Base-by-base conservation (phyloP, 2,329 filamentous ascomycete species). In the Macroventuria anomochaeta region DNA sequence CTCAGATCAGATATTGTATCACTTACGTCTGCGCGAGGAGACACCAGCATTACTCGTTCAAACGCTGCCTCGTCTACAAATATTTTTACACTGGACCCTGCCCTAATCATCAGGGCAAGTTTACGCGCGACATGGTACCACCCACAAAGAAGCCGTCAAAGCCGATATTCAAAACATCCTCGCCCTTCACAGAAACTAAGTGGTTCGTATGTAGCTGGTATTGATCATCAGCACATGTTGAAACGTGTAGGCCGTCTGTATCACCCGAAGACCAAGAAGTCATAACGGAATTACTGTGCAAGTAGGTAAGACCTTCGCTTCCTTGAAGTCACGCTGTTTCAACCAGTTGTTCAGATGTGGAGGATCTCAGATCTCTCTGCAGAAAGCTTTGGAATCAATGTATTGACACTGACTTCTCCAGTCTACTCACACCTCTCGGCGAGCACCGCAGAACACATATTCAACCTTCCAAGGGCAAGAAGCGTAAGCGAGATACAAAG, bases 211-310 rank as follows among this genome's bases (percentile, higher is more conserved):
- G n/a, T 6, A 34, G 28, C 21, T 40, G 11, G 23, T 21, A 26
- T 7, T 31, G 34, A 13, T 7, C 12, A 31, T 33, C 13, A 4
- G 31, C 37, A 41, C 26, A 41, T 54, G 38, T 49, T 67, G 29
- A 66, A 40, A 18, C 25, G 31, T 2, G 5, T 41, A 91, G 88
- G 87, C 88, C 88, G 7, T 72, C 80, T 34, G 79, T 89, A 36
- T 77, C 79, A 2, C 67, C 75, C 15, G 76, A 84, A 41, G 79
- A 89, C 46, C 86, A 89, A 70, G 81, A 87, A 44, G 79, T 80
- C 3, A 87, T 90, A 31, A 68, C 90, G 8, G 86, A 89, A 58
- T 77, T 91, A 41, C 77, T 90, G 5, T 88, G 84, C 82, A 82
- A 79, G 88, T 89, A 80, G 63, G 77, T 73, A 57, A 40, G 57